A percentile compares a stretch with the other conserved stretches of the same genome.
phyloP scores from a whole-genome alignment of 805 yeast species.

The Sugiyamaella lignohabitans region DNA sequence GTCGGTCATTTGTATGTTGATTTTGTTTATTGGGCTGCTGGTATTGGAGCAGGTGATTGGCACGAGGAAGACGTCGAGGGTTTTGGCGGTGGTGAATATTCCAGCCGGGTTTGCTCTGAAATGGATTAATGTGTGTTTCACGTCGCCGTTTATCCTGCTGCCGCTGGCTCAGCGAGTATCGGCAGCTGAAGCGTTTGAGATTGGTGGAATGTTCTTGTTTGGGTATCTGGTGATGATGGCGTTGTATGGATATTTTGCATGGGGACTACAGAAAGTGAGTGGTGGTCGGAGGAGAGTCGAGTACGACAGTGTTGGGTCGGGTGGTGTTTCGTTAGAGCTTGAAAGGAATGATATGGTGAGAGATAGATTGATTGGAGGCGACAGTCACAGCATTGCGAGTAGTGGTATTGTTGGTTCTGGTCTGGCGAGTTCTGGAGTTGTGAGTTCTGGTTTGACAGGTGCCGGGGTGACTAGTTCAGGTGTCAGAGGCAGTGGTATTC shows the following conservation, averaged over 20 bases:
- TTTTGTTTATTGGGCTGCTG: constrained; percentile 45
- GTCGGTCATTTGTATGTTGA: constrained; percentile 64
- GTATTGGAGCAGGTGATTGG: constrained; percentile 36
- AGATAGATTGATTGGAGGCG: no score
- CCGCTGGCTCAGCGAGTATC: constrained; percentile 63
- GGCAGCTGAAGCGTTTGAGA: constrained; percentile 62
- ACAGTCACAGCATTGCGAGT: no score
- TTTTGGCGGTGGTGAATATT: constrained; percentile 41
- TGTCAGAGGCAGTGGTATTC: no score
- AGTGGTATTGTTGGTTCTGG: no score
- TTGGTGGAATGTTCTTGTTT: constrained; percentile 64
- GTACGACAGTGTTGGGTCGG: no score
- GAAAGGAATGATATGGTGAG: no score
- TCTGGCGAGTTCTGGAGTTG: no score
- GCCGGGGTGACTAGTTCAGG: no score
- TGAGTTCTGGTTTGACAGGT: no score
- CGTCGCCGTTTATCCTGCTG: constrained; percentile 67
- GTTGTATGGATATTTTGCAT: constrained; percentile 44
- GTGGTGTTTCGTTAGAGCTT: no score
- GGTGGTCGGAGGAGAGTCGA: constrained; percentile 18
- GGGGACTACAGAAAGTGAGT: constrained; percentile 35
- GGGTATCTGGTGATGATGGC: constrained; percentile 54
- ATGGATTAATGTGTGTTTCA: constrained; percentile 75
- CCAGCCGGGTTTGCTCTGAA: constrained; percentile 61
- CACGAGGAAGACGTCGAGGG: constrained; percentile 26